Conservation (phyloP, 805 yeast species). For the Starmerella bombicola region DNA sequence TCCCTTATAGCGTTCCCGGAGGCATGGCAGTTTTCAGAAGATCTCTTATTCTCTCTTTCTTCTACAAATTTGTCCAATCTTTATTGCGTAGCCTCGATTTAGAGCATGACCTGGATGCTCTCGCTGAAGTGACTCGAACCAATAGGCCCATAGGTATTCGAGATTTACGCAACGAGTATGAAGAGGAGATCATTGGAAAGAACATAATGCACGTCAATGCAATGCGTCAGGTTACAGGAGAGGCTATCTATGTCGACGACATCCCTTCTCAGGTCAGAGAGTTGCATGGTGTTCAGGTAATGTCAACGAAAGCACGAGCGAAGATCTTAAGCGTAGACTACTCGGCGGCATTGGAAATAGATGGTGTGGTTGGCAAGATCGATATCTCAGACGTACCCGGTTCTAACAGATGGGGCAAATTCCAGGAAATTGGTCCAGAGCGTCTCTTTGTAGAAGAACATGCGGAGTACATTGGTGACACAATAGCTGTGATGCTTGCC, state of each 20-base stretch:
- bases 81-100: conserved; percentile 20
- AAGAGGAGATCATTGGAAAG: conserved; percentile 32
- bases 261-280: conserved; percentile 35
- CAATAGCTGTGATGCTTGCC: conserved; percentile 35
- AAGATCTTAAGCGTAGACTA: conserved; percentile 34
- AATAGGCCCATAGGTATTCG: conserved; percentile 30
- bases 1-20: conserved; percentile 37
- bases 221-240: conserved; percentile 38
- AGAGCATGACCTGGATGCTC: conserved; percentile 26
- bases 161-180: conserved; percentile 32
- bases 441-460: conserved; percentile 33
- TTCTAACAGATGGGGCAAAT: conserved; percentile 34
- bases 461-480: conserved; percentile 35
- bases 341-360: conserved; percentile 31
- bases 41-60: conserved; percentile 36
- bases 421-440: conserved; percentile 33
- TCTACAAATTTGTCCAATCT: conserved; percentile 34
- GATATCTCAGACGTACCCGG: conserved; percentile 33
- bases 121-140: conserved; percentile 30
- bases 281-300: conserved; percentile 35
- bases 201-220: conserved; percentile 37
- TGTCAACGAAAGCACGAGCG: conserved; percentile 36
- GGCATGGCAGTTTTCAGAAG: conserved; percentile 39
- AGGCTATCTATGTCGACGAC: conserved; percentile 37
- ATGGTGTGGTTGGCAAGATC: conserved; percentile 35